Evolutionary conservation across 257 asterid species (phyloP), one percentile per base, ranked within the genome.

Genomic region (Perilla frutescens): DNA sequence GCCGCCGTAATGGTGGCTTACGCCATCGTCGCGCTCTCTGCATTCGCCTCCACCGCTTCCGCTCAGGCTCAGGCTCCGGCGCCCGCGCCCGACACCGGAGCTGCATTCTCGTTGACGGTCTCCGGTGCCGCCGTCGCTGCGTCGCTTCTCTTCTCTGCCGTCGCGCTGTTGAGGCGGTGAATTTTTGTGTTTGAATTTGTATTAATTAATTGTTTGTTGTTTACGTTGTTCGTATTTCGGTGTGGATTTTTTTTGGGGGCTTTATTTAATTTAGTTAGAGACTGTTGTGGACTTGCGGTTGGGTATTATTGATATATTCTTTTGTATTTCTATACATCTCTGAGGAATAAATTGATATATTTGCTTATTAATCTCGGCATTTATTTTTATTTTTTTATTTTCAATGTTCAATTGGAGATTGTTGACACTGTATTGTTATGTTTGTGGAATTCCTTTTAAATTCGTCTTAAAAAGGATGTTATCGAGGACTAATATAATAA

Each of bases 71-170:
- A 81, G 77, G 86, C 88, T 8, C 66, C 65, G 31, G 84, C 87
- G 9, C 90, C 90, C 0, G 71, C 90, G 3, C 90, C 90, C 0
- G 85, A 77, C 11, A 72, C 87, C 40, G 93, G 93, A 70, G 82
- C 44, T 32, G 90, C 87, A 2, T 84, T 79, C 71, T 70, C 81
- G 13, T 3, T 82, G 79, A 80, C 87, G 40, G 75, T 75, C 51
- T 84, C 90, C 26, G 68, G 70, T 43, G 73, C 84, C 39, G 55
- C 76, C 58, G 71, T 83, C 8, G 91, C 80, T 0, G 66, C 81
- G 50, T 85, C 90, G 59, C 39, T 88, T 4, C 55, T 83, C 64
- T 50, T 76, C 76, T 86, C 95, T 26, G 76, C 70, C 31, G 45
- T 77, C 6, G 87, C 85, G 14, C 67, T 87, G 26, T 39, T 76